Conservation (phyloP, 225 moss, liverwort and hornwort species). For the Climacium dendroides region DNA sequence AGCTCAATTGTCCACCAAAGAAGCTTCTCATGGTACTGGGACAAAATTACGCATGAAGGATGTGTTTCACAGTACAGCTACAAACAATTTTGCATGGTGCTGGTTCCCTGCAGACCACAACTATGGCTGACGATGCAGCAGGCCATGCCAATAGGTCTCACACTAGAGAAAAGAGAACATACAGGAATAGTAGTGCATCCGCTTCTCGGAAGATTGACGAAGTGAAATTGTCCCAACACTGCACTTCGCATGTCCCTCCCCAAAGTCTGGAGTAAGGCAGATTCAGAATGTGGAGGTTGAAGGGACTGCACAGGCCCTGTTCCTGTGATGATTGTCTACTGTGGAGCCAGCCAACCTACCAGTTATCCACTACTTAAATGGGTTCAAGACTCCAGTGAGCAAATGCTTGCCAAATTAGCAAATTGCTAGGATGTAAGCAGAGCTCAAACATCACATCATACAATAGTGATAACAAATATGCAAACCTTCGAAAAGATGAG, state of each 20-base stretch:
- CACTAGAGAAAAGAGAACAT: not conserved
- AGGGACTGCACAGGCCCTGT: not conserved
- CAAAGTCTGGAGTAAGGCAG: not conserved
- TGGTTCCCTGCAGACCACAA: not conserved
- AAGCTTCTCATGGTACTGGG: not conserved
- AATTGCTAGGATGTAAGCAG: not conserved
- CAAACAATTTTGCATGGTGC: not conserved
- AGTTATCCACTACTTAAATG: too few relatives aligned
- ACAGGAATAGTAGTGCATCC: not conserved
- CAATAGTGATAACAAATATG: not conserved
- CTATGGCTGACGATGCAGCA: not conserved
- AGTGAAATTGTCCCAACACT: not conserved
- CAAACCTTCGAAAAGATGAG: not conserved
- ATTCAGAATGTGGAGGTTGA: not conserved
- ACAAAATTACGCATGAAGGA: not conserved
- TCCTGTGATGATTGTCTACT: not conserved
- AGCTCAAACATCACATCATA: not conserved
- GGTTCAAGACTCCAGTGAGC: not conserved
- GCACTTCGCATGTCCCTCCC: not conserved
- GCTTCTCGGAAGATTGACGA: not conserved
- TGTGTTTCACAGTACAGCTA: not conserved
- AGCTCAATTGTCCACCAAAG: not conserved
- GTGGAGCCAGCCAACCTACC: not conserved
- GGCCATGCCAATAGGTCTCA: not conserved
- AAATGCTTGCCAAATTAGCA: not conserved